These are phyloP conservation scores for Coccomyxa sp. DNA, from an alignment of 139 green algal genomes.

Conservation along the genomic window DNA sequence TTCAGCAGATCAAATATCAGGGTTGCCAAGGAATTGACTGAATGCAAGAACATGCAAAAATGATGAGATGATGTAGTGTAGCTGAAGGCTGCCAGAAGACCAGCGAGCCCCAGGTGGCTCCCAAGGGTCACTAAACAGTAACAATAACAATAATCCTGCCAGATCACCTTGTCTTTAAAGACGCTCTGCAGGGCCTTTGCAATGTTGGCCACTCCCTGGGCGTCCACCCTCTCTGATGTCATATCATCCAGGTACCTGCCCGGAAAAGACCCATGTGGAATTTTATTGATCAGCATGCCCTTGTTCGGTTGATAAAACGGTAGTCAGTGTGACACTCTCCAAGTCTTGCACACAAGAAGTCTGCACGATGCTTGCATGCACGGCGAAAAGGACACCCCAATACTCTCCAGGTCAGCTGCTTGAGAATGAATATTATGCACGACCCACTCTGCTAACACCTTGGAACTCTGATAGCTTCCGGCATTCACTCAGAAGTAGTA, in stretches of 20 bases:
- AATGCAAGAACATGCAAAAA: too few species aligned
- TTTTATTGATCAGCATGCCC: background rate
- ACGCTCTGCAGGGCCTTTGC: conserved; percentile 18
- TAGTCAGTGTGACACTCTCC: background rate
- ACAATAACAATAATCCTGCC: too few species aligned
- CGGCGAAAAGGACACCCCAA: background rate
- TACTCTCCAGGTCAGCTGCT: background rate
- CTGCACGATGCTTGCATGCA: background rate
- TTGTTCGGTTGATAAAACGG: background rate
- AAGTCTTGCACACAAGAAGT: background rate
- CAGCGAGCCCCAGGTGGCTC: too few species aligned
- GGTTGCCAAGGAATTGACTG: too few species aligned
- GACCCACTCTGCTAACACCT: too few species aligned
- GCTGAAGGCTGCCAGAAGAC: too few species aligned
- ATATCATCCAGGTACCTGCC: conserved; percentile 59
- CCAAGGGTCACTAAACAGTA: too few species aligned
- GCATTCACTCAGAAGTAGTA: background rate
- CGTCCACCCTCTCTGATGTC: conserved; percentile 73
- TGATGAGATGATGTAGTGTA: too few species aligned
- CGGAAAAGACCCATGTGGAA: too few species aligned
- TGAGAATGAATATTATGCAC: background rate
- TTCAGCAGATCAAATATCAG: too few species aligned
- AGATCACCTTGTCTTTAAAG: background rate
- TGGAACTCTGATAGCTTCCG: background rate
- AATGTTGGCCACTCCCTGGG: conserved; percentile 46